Evolutionary conservation across 2,329 filamentous ascomycete species (phyloP), one percentile per base, ranked within the genome.

Genomic region (Nothophoma quercina): DNA sequence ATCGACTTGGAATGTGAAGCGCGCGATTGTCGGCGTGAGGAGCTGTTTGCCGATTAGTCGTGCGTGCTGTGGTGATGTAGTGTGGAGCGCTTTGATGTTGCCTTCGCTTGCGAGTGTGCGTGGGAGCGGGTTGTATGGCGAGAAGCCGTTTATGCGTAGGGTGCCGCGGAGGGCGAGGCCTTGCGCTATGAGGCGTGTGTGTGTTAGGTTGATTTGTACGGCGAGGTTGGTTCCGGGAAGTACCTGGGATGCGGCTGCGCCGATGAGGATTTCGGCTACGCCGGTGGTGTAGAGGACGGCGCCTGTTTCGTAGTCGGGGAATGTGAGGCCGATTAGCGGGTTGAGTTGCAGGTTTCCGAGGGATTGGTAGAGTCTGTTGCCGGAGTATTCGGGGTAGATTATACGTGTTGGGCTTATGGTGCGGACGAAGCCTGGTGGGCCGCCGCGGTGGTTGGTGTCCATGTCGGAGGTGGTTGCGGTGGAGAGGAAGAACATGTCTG

Each of bases 391-490:
- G 0, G 91, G 91, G 72, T 91, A 96, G 2, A 88, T 79, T 12
- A 96, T 72, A 2, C 84, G 79, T 1, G 76, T 77, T 50, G 89
- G 87, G 16, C 81, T 83, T 1, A 87, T 70, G 7, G 93, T 78
- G 19, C 91, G 83, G 16, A 93, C 77, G 65, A 96, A 93, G 0
- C 91, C 91, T 0, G 81, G 79, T 1, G 86, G 81, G 0, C 91
- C 91, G 29, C 91, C 91, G 5, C 91, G 85, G 64, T 91, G 85
- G 67, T 96, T 96, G 6, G 88, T 90, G 70, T 96, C 91, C 91
- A 96, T 96, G 47, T 85, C 85, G 12, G 77, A 71, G 5, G 72
- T 67, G 12, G 83, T 81, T 63, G 88, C 81, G 1, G 85, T 89
- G 15, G 89, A 87, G 30, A 96, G 76, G 74, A 96, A 96, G 71